Evolutionary conservation across 169 alveolate genomes (phyloP), one percentile per base, ranked within the genome.

Genomic region (Pseudocohnilembus persalinus): DNA sequence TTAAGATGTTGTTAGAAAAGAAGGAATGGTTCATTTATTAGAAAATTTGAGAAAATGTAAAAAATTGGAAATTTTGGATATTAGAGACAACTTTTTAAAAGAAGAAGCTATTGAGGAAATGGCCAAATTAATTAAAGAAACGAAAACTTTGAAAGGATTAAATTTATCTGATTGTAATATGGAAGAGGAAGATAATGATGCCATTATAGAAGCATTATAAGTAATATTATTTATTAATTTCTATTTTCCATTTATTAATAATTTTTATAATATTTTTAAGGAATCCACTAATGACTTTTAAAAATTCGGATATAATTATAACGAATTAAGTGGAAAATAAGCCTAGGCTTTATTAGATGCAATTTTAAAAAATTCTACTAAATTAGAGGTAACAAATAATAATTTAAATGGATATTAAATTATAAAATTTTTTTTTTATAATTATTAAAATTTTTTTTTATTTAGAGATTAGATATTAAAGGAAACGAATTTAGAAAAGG

Each of bases 61-160:
- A n/a, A 68, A 86, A 27, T 72, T 86, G 27, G 76, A 77, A 34
- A 28, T 82, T 31, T 30, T 86, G 29, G 90, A 86, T 81, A 76
- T 86, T 32, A 80, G 90, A 86, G 90, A 86, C 81, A 86, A 86
- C 31, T 86, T 86, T 80, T 65, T 86, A 27, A 83, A 81, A 63
- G 81, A 74, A 65, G 90, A 81, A 81, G 76, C 90, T 31, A 75
- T 80, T 1, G 20, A 29, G 29, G 79, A 63, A 24, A 63, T 86
- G 65, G 84, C 75, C 1, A 82, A 79, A 49, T 73, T 86, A 0
- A 74, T 86, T 32, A n/a, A 33, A 32, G 64, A 29, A 33, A 27
- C 68, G 26, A 29, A 28, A 29, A 6, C 74, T 25, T 77, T 86
- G 25, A 81, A 64, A 31, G 83, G 79, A 0, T 72, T 86, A 4